Evolutionary conservation across 371 early-diverging fungal genomes (phyloP), one percentile per base, ranked within the genome.

Genomic region (Circinella minor): DNA sequence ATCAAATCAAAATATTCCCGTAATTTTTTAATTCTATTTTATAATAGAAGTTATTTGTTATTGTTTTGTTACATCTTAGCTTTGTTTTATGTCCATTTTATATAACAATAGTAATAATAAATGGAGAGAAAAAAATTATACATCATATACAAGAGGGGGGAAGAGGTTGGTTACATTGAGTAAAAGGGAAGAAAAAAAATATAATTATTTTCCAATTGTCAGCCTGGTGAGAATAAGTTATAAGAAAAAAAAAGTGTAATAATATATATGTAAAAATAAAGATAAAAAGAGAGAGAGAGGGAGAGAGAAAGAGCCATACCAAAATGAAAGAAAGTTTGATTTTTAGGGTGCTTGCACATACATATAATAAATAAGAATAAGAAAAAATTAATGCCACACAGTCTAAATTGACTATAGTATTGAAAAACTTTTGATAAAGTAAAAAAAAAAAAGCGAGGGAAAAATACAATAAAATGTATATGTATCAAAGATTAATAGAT

Each of bases 341-440:
- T 55, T 55, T 10, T 55, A 55, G 55, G 55, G 55, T 55, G 55
- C 55, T 55, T 55, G 57, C 57, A 57, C 27, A 57, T 27, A n/a
- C 27, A 57, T 57, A 57, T 9, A 43, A 43, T 43, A 43, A 43
- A 43, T 27, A 43, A 43, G 6, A 43, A 43, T 9, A 43, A 43
- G 27, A 13, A 7, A 34, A 1, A 34, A 57, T 57, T 57, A 57
- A 57, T 57, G 57, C 57, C 57, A 57, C 57, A 57, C 57, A 27
- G 27, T 14, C 57, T 18, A 34, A 27, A 27, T 57, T 34, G 57
- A 57, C 57, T 57, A 27, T 27, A 27, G 27, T 27, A 27, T 27
- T 27, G 27, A 27, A 27, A 27, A 27, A 27, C 27, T 27, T 27
- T 27, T 27, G 27, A 27, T 27, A 2, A 27, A 27, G 2, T 27